These are phyloP conservation scores for Lycium barbarum DNA, from an alignment of 257 asterid genomes.

Conservation along the genomic window DNA sequence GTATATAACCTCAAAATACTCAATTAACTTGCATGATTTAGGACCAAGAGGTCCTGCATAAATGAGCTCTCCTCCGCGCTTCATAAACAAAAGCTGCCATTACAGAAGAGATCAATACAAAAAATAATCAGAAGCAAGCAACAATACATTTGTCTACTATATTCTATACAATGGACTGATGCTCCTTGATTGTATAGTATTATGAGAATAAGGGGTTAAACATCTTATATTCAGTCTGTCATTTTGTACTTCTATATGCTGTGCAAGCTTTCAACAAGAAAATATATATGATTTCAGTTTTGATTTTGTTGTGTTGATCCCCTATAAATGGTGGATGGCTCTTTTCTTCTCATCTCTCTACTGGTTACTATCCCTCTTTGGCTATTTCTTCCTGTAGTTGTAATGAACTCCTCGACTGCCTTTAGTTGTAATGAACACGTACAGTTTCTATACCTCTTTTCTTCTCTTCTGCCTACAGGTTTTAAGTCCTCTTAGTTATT, in stretches of 20 bases:
- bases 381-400: conserved; percentile 18
- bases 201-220: not conserved
- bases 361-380: conserved; percentile 14
- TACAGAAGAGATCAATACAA: conserved; percentile 33
- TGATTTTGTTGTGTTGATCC: not conserved
- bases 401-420: not conserved
- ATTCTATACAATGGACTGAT: conserved; percentile 3
- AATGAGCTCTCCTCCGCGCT: conserved; percentile 94
- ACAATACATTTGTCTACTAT: not conserved
- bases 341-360: not conserved
- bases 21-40: conserved; percentile 74
- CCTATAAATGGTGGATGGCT: conserved; percentile 18
- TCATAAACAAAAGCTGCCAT: conserved; percentile 89
- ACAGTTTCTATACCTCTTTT: not conserved
- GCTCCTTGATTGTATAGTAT: not conserved
- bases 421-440: not conserved
- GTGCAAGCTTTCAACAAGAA: not conserved
- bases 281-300: not conserved
- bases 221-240: conserved; percentile 14
- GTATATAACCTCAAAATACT: conserved; percentile 80
- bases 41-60: conserved; percentile 94
- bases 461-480: not conserved
- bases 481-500: not conserved
- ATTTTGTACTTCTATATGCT: not conserved
- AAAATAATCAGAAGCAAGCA: conserved; percentile 26